Percentiles rank a stretch among this genome's conserved stretches.
These are phyloP conservation scores for Collybia sp. DNA, from an alignment of 768 basidiomycete genomes.

Conservation along the genomic window DNA sequence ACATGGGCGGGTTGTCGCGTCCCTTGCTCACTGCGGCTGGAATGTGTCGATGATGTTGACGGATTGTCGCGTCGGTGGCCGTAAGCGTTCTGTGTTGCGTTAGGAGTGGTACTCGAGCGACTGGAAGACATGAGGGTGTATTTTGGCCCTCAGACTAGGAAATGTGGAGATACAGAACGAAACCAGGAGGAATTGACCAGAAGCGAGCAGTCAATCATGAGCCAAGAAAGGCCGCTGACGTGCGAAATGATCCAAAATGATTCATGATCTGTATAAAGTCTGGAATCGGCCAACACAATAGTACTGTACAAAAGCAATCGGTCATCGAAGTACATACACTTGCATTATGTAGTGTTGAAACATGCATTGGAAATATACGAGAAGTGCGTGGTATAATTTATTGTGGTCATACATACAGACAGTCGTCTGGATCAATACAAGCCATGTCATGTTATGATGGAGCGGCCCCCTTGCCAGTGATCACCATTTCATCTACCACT, in stretches of 20 bases:
- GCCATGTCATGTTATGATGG: conserved; percentile 9
- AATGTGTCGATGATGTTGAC: conserved; percentile 44
- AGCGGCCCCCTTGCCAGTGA: conserved; percentile 50
- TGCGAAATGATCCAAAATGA: conserved; percentile 4
- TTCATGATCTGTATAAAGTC: too few species aligned
- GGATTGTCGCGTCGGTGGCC: conserved; percentile 49
- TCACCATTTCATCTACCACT: conserved; percentile 57
- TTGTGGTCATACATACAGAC: too few species aligned
- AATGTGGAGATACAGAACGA: too few species aligned
- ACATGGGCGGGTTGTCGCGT: conserved; percentile 34
- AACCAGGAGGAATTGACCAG: too few species aligned
- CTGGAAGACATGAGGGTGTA: neutral
- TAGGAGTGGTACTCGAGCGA: conserved; percentile 20
- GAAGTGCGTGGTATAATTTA: neutral
- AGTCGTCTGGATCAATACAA: too few species aligned
- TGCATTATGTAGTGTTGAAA: neutral
- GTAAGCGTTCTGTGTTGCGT: conserved; percentile 18
- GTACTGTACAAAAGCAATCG: conserved; percentile 1
- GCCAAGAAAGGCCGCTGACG: neutral
- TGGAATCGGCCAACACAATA: too few species aligned
- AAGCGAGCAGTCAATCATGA: too few species aligned
- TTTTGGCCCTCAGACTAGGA: too few species aligned
- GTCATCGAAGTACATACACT: neutral
- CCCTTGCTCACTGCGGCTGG: conserved; percentile 38
- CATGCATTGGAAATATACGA: neutral